A percentile compares a stretch with the other conserved stretches of the same genome.
Evolutionary conservation across 1,284 basidiomycete species (phyloP).

Genomic region (Exobasidium cylindrosporum): DNA sequence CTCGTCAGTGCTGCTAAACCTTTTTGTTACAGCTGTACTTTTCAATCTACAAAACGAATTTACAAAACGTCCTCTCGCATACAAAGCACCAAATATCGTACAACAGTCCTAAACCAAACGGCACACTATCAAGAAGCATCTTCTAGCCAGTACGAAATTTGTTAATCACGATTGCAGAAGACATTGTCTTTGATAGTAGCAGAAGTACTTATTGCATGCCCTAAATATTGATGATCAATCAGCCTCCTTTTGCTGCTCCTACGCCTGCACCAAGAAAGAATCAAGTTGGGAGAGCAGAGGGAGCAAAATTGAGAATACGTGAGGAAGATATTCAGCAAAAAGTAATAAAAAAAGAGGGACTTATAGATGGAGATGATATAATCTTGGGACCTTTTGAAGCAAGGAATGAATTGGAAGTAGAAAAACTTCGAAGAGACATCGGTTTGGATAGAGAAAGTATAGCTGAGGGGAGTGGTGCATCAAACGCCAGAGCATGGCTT

Average conservation of each 20-base stretch:
- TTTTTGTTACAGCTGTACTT: too few relatives aligned
- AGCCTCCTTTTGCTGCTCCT: neutral
- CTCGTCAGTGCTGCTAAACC: too few relatives aligned
- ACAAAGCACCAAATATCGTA: too few relatives aligned
- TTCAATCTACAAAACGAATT: too few relatives aligned
- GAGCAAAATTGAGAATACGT: neutral
- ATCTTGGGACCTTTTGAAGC: constrained; percentile 5
- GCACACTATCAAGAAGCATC: too few relatives aligned
- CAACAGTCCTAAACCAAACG: too few relatives aligned
- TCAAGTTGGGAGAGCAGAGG: neutral
- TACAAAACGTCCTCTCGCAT: too few relatives aligned
- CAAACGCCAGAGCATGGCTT: neutral
- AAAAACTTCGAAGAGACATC: neutral
- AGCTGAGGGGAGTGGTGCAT: too few relatives aligned
- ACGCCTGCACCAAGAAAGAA: neutral
- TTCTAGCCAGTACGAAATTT: too few relatives aligned
- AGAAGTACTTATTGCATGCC: too few relatives aligned
- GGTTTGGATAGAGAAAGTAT: neutral
- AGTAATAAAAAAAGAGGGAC: neutral
- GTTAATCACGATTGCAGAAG: too few relatives aligned
- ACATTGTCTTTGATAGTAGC: too few relatives aligned
- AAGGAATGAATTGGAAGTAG: neutral
- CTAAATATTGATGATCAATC: neutral
- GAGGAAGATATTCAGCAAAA: neutral
- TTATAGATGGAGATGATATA: neutral